These are phyloP conservation scores for Mycena belliarum DNA, from an alignment of 768 basidiomycete species.

Conservation along the genomic window DNA sequence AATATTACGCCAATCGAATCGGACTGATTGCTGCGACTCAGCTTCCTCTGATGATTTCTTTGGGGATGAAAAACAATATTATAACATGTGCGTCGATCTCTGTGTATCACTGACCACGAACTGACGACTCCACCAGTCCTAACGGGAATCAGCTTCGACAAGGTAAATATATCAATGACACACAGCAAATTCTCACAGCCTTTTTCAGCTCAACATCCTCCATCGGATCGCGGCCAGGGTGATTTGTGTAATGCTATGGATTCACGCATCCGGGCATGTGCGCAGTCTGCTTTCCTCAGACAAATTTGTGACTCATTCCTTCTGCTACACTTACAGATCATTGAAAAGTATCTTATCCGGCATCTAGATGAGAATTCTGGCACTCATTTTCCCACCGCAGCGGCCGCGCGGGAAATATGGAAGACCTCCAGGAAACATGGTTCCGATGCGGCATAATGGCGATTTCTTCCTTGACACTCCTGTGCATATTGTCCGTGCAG, in stretches of 20 bases:
- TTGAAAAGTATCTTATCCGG: constrained; percentile 16
- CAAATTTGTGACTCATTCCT: neutral
- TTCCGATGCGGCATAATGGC: constrained; percentile 41
- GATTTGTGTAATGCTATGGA: constrained; percentile 46
- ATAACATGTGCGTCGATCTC: constrained; percentile 34
- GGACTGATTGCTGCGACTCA: constrained; percentile 49
- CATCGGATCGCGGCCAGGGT: constrained; percentile 54
- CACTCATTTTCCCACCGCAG: too few species aligned
- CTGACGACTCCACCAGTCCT: constrained; percentile 35
- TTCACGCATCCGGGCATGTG: constrained; percentile 49
- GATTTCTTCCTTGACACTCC: constrained; percentile 38
- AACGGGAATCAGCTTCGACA: constrained; percentile 52
- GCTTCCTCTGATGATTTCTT: constrained; percentile 54
- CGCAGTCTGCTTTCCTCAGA: constrained; percentile 14
- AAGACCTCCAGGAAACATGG: constrained; percentile 26
- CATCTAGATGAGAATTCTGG: too few species aligned
- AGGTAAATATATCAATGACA: constrained; percentile 24
- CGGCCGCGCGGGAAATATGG: constrained; percentile 19
- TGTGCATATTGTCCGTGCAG: constrained; percentile 49
- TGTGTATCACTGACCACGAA: too few species aligned
- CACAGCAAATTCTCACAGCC: too few species aligned
- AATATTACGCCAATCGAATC: constrained; percentile 43
- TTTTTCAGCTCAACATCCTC: constrained; percentile 39
- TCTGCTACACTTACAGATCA: constrained; percentile 6
- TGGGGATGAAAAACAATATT: constrained; percentile 65